A percentile compares a stretch with the other conserved stretches of the same genome.
Conservation (phyloP, 75 land plant genomes). For the Pinus taeda region DNA sequence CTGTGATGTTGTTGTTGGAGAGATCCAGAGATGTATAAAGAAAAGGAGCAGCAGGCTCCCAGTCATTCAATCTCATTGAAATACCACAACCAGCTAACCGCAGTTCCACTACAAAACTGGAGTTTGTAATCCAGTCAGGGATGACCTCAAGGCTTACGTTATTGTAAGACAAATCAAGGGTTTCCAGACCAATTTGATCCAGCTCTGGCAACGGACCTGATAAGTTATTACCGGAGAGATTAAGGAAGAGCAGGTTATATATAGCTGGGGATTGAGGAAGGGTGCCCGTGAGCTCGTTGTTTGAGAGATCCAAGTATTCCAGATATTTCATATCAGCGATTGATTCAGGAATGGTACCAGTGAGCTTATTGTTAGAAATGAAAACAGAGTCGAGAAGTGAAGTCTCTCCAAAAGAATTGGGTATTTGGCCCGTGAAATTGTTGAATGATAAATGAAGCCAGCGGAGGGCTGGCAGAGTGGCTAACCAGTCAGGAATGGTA, state of each 20-base stretch:
- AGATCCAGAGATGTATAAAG: constrained; percentile 38
- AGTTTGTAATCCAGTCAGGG: no score
- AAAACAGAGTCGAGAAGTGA: not conserved
- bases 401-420: not conserved
- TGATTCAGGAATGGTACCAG: constrained; percentile 11
- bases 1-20: constrained; percentile 27
- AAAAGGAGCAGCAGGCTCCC: constrained; percentile 16
- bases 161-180: not conserved
- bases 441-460: not conserved
- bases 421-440: constrained; percentile 8
- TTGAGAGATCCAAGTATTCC: not conserved
- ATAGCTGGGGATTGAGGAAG: not conserved
- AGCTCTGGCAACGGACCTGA: not conserved
- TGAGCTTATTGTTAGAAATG: constrained; percentile 17
- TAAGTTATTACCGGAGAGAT: constrained; percentile 35
- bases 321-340: not conserved
- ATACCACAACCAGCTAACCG: no score
- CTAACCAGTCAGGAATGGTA: constrained; percentile 1
- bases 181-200: not conserved
- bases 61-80: no score
- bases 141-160: no score
- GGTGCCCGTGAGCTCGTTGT: not conserved
- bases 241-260: constrained; percentile 14
- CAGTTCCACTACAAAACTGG: no score
- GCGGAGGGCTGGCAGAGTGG: constrained; percentile 6